Evolutionary conservation across 495 filamentous ascomycete species (phyloP), one percentile per base, ranked within the genome.

Genomic region (Podospora australis): DNA sequence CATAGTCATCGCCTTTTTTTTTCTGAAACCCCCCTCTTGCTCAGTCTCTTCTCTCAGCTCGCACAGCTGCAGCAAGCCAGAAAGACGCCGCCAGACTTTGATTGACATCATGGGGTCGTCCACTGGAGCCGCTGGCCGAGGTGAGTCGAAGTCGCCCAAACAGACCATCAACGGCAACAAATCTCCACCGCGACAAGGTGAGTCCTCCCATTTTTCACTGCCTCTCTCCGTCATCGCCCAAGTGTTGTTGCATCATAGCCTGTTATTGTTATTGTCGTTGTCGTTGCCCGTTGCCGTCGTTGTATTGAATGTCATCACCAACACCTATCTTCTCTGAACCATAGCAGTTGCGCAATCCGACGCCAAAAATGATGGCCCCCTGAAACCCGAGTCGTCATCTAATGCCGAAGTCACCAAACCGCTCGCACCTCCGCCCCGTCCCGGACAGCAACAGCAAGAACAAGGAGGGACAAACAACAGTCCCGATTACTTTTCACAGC

Each of bases 341-440:
- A 6, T n/a, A n/a, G n/a, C 48, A 64, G 65, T 57, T 39, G 25
- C 52, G 22, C 43, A 46, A 16, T 39, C 64, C 57, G 68, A 71
- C 39, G 54, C 67, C 40, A 70, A 70, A 53, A 41, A 59, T 28
- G 71, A 72, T 42, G 39, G 44, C 16, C 41, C 62, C 42, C 45
- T 54, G 44, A 73, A 69, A 45, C 49, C 60, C 26, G 39, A 47
- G 16, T 56, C 61, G 53, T 59, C 55, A 38, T 51, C 62, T 44
- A 68, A 64, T 66, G 59, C 62, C 54, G 63, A 68, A 53, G 24
- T 53, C 48, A 73, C 77, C 53, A 72, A 78, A 55, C 80, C 81
- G 24, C 78, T 92, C 63, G 84, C 84, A 49, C 87, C 87, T 54
- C 87, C 88, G 55, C 86, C 87, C 39, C 86, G 85, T 65, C 88